Base-by-base conservation (phyloP, 805 yeast genomes). In the Barnettozyma populi region DNA sequence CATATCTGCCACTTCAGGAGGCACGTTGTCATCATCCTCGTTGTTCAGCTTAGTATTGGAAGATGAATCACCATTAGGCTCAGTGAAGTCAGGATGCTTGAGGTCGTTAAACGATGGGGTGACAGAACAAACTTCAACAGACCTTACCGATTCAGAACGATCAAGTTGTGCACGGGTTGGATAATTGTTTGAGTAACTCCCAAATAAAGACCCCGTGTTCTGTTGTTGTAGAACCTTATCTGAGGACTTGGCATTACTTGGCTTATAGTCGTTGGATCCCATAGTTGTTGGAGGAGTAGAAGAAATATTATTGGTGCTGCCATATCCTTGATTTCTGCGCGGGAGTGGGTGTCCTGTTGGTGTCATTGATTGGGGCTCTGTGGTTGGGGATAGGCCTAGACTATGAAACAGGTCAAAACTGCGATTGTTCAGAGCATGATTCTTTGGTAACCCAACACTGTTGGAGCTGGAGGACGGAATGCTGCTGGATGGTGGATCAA, bases 51-150 rank as follows among this genome's bases (percentile, higher is more conserved):
- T 37, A 3, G 19, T 20, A 9, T 29, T 14, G 13, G 9, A 38
- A 25, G 47, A 45, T 10, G 11, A 27, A 31, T 43, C 41, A 32
- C 29, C 32, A 29, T 16, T 14, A 29, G 32, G 23, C 18, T 20
- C 16, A 4, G 32, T 11, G 31, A 31, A 36, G 6, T 42, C 48
- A 10, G 37, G 7, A 7, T 68, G 68, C 35, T 64, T 64, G 8
- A 49, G 31, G 51, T 70, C 75, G 63, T 67, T 62, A 45, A 69
- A 69, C 40, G 70, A 64, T 7, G 75, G 73, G 5, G 72, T 69
- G 39, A 70, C 46, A 0, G 73, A 67, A 13, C 69, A 46, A 5
- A 68, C 73, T 50, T 69, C 75, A 5, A 69, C 72, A 7, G 47
- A 41, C 16, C 38, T 44, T 23, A 21, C 24, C 6, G 48, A 46